These are phyloP conservation scores for Ogataea hybrid DNA, from an alignment of 1,139 yeast species.

Conservation along the genomic window DNA sequence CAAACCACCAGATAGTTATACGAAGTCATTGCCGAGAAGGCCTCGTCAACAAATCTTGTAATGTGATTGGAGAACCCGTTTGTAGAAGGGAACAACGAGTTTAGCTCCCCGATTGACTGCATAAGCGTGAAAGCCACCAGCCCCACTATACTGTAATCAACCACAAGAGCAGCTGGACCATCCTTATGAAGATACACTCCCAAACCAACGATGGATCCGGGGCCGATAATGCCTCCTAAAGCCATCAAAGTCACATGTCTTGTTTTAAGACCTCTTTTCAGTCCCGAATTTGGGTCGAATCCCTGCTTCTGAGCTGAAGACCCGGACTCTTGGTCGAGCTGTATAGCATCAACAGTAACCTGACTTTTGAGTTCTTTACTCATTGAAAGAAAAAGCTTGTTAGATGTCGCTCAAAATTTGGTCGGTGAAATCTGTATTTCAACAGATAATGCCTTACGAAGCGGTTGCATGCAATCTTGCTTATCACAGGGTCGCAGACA, in stretches of 20 bases:
- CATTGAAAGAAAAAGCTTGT: not conserved
- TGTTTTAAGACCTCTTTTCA: conserved; percentile 48
- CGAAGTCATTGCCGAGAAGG: conserved; percentile 58
- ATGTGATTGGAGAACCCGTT: conserved; percentile 9
- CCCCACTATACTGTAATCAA: conserved; percentile 48
- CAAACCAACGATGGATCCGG: conserved; percentile 29
- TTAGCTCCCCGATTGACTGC: conserved; percentile 57
- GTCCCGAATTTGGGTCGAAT: conserved; percentile 37
- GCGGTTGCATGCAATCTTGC: not conserved
- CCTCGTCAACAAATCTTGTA: conserved; percentile 47
- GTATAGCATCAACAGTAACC: not conserved
- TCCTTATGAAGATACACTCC: conserved; percentile 24
- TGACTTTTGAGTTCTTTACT: conserved; percentile 1
- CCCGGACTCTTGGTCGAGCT: conserved; percentile 1
- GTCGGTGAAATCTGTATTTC: too few species aligned
- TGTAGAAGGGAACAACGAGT: conserved; percentile 49
- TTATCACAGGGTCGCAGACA: too few species aligned
- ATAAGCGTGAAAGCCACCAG: conserved; percentile 56
- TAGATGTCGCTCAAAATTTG: not conserved
- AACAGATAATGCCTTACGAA: not conserved
- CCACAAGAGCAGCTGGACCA: conserved; percentile 36
- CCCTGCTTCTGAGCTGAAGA: not conserved
- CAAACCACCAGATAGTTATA: conserved; percentile 56
- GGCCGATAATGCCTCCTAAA: conserved; percentile 24
- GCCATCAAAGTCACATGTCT: conserved; percentile 40